Percentiles rank a stretch among this genome's conserved stretches.
Evolutionary conservation across 2,329 filamentous ascomycete species (phyloP).

Genomic region (Lojkania enalia): DNA sequence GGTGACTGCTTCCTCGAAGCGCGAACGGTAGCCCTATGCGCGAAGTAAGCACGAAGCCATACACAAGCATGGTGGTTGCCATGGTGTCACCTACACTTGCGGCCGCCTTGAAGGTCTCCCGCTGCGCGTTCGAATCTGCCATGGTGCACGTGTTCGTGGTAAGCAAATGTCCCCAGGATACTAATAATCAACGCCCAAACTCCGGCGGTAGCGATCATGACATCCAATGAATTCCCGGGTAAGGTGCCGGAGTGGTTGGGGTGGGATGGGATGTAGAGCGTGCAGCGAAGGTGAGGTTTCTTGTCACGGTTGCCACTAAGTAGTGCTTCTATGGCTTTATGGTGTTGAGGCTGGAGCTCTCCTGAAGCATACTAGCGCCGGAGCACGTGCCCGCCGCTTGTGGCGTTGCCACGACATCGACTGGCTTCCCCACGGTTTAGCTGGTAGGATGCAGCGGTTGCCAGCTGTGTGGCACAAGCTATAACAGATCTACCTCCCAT

Average conservation of each 20-base stretch:
- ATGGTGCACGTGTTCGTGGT: too few relatives aligned
- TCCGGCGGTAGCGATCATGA: too few relatives aligned
- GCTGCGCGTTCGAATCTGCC: constrained; percentile 30
- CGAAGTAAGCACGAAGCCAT: constrained; percentile 18
- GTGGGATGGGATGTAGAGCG: neutral
- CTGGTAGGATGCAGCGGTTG: too few relatives aligned
- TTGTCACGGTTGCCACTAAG: neutral
- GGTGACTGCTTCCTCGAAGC: constrained; percentile 55
- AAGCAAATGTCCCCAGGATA: too few relatives aligned
- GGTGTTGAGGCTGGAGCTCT: constrained; percentile 24
- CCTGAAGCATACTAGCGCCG: constrained; percentile 13
- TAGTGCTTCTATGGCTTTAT: constrained; percentile 21
- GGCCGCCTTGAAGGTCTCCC: constrained; percentile 35
- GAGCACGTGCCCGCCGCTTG: constrained; percentile 19
- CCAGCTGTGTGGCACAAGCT: too few relatives aligned
- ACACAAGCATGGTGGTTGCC: constrained; percentile 6
- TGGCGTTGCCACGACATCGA: neutral
- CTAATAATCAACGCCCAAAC: too few relatives aligned
- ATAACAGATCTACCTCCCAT: too few relatives aligned
- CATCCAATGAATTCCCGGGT: too few relatives aligned
- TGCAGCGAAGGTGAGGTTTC: neutral
- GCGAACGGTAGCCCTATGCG: constrained; percentile 38
- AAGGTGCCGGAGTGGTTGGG: constrained; percentile 7
- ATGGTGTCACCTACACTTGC: constrained; percentile 39
- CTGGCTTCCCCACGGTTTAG: too few relatives aligned